Conservation (phyloP, 2,329 filamentous ascomycete genomes). For the Calonectria fujianensis region DNA sequence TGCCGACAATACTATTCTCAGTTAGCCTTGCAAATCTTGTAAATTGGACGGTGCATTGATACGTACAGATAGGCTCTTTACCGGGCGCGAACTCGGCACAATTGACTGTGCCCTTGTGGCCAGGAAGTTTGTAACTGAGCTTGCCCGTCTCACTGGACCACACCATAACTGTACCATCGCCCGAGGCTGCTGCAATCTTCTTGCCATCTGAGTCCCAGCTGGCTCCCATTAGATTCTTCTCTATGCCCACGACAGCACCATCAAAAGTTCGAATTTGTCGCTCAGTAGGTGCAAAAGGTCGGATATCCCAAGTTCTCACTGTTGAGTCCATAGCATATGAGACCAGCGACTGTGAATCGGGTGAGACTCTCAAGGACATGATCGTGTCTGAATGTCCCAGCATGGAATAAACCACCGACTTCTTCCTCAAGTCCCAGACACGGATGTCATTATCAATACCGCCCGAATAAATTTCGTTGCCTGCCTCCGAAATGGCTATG, state of each 20-base stretch:
- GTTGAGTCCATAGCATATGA: conserved; percentile 97
- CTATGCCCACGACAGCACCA: conserved; percentile 89
- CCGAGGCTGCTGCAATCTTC: conserved; percentile 90
- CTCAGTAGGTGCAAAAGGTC: conserved; percentile 93
- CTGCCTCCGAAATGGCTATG: conserved; percentile 92
- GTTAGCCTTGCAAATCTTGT: conserved; percentile 57
- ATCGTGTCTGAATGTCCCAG: conserved; percentile 93
- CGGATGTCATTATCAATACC: conserved; percentile 98
- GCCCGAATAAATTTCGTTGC: conserved; percentile 95
- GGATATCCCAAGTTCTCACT: conserved; percentile 95
- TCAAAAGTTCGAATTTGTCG: conserved; percentile 92
- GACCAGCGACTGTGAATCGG: conserved; percentile 91
- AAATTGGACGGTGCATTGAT: background rate
- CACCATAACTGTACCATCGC: conserved; percentile 91
- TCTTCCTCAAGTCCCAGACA: conserved; percentile 97
- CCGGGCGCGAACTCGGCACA: conserved; percentile 92
- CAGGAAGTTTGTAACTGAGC: conserved; percentile 94
- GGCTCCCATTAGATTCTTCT: conserved; percentile 92
- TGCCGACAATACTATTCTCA: conserved; percentile 83
- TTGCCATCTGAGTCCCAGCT: conserved; percentile 93
- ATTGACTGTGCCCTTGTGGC: conserved; percentile 96
- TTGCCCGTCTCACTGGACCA: conserved; percentile 95
- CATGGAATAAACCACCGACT: conserved; percentile 90
- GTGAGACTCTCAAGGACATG: conserved; percentile 92
- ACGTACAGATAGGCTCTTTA: conserved; percentile 90